Conservation (phyloP, 2,329 filamentous ascomycete genomes). For the Verticillium alfalfae region DNA sequence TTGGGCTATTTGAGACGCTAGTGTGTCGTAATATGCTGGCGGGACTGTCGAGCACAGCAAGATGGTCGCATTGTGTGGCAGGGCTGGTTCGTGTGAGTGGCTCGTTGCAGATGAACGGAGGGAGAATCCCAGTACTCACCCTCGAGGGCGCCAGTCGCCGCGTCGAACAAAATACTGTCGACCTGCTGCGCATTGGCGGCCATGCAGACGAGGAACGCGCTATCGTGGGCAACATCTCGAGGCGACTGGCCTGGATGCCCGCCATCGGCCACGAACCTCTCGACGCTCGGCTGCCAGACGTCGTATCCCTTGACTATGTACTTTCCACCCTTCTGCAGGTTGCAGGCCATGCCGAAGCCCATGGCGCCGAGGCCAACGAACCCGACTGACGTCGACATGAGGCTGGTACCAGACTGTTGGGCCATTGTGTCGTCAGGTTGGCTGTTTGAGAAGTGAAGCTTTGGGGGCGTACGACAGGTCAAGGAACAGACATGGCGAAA, state of each 20-base stretch:
- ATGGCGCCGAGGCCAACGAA: conserved; percentile 66
- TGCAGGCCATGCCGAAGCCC: conserved; percentile 77
- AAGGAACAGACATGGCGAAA: background rate
- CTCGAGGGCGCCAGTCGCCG: conserved; percentile 39
- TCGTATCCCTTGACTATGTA: conserved; percentile 40
- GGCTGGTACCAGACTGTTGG: conserved; percentile 7
- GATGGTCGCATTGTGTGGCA: background rate
- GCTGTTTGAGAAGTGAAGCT: background rate
- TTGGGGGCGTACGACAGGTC: background rate
- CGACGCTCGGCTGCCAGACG: conserved; percentile 20
- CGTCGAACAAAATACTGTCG: conserved; percentile 58
- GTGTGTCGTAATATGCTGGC: conserved; percentile 16
- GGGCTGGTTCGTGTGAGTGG: conserved; percentile 2
- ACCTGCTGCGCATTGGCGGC: conserved; percentile 69
- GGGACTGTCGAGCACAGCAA: conserved; percentile 29
- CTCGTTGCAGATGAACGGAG: conserved; percentile 56
- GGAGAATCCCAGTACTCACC: conserved; percentile 34
- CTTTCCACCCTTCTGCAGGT: conserved; percentile 58
- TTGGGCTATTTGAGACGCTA: conserved; percentile 6
- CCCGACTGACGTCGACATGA: conserved; percentile 10
- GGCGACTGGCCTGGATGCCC: conserved; percentile 18
- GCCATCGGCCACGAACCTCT: conserved; percentile 20
- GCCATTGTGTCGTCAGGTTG: background rate
- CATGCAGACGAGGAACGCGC: conserved; percentile 65
- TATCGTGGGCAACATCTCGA: conserved; percentile 25